Conservation (phyloP, 352 stramenopile species). For the Albugo laibachii region DNA sequence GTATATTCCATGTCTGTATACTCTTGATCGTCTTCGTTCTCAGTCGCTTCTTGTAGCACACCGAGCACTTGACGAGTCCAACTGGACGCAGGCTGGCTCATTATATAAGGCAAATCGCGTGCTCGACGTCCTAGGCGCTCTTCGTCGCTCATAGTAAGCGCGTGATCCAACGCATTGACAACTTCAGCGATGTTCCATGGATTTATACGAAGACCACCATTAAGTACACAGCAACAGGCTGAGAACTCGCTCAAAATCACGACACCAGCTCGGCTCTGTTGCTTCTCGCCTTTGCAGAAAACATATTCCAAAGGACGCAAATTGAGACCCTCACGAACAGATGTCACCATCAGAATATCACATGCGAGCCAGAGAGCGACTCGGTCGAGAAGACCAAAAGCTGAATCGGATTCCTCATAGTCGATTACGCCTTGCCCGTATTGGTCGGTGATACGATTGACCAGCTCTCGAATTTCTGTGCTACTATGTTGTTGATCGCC, state of each 20-base stretch:
- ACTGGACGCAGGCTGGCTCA: slow-evolving; percentile 74
- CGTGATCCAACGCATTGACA: slow-evolving; percentile 83
- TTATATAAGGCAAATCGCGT: slow-evolving; percentile 94
- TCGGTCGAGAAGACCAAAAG: slow-evolving; percentile 77
- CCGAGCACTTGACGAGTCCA: slow-evolving; percentile 93
- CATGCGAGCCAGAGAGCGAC: slow-evolving; percentile 87
- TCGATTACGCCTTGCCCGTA: slow-evolving; percentile 62
- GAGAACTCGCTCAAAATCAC: slow-evolving; percentile 95
- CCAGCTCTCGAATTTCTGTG: slow-evolving; percentile 62
- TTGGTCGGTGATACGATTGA: slow-evolving; percentile 50
- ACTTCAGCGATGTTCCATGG: slow-evolving; percentile 92
- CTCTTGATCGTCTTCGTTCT: slow-evolving; percentile 50
- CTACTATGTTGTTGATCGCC: slow-evolving; percentile 85
- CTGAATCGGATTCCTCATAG: slow-evolving; percentile 69
- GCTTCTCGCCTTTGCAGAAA: slow-evolving; percentile 46
- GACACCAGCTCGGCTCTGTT: slow-evolving; percentile 71
- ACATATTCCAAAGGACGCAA: slow-evolving; percentile 93
- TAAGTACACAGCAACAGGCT: slow-evolving; percentile 89
- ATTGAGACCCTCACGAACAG: slow-evolving; percentile 95
- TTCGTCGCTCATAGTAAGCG: slow-evolving; percentile 81
- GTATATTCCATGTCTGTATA: slow-evolving; percentile 80
- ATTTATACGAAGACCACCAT: slow-evolving; percentile 92
- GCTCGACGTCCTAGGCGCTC: slow-evolving; percentile 80
- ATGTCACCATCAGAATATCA: slow-evolving; percentile 91
- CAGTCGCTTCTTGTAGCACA: slow-evolving; percentile 59